phyloP scores from a whole-genome alignment of 2,329 filamentous ascomycete species.

The Diaporthe velutina region DNA sequence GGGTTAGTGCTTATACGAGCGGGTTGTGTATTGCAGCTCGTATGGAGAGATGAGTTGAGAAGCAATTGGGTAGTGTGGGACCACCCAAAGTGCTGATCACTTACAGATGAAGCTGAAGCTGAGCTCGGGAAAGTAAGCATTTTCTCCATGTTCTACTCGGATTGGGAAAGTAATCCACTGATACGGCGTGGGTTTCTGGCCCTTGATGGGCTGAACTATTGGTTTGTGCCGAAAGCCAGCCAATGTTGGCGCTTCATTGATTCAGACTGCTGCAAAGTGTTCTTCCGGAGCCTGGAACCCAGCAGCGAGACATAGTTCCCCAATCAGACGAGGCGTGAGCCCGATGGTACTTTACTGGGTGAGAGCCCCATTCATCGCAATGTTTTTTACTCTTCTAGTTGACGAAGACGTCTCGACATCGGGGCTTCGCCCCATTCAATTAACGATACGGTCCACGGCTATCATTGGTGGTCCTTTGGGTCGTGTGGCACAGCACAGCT shows the following conservation, averaged over 20 bases:
- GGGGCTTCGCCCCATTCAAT: no score
- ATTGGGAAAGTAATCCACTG: neutral
- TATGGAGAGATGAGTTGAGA: neutral
- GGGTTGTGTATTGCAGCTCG: neutral
- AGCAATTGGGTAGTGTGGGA: neutral
- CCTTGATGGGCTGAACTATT: neutral
- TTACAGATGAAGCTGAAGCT: neutral
- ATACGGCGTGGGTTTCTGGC: neutral
- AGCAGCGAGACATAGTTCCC: no score
- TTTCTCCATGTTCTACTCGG: neutral
- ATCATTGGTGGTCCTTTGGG: no score
- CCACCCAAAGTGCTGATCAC: conserved; percentile 6
- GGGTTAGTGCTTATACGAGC: neutral
- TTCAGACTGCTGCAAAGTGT: neutral
- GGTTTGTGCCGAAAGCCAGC: neutral
- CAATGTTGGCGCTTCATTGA: neutral
- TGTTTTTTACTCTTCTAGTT: no score
- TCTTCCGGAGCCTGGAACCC: no score
- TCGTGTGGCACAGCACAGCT: no score
- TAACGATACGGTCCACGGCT: no score
- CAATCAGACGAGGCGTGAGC: no score
- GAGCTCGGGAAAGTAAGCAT: neutral
- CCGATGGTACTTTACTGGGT: no score
- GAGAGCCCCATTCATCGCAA: no score
- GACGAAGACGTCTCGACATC: no score